phyloP scores from a whole-genome alignment of 345 rosid genomes.

The Hibiscus syriacus region DNA sequence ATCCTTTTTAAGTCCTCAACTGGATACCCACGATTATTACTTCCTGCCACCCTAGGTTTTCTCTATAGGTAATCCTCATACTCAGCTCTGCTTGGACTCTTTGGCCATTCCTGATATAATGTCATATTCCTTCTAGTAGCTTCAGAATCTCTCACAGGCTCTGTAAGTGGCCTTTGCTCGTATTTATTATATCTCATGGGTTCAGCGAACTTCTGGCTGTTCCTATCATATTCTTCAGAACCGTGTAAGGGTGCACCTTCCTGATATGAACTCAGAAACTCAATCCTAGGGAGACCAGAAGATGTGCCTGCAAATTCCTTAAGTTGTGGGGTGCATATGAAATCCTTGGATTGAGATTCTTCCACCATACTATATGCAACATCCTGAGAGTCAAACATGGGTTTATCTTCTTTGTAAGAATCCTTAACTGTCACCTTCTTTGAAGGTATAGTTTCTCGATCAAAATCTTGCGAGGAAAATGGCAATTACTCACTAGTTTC shows the following conservation, averaged over 20 bases:
- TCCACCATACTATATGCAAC: constrained; percentile 19
- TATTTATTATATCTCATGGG: constrained; percentile 18
- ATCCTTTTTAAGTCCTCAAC: constrained; percentile 22
- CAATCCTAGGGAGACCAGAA: constrained; percentile 25
- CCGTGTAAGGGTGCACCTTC: constrained; percentile 26
- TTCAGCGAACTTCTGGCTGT: constrained; percentile 26
- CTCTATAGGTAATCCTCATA: constrained; percentile 26
- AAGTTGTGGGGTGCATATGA: constrained; percentile 19
- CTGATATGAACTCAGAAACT: constrained; percentile 20
- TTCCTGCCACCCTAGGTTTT: constrained; percentile 19
- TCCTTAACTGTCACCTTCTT: constrained; percentile 21
- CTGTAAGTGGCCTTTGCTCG: constrained; percentile 22
- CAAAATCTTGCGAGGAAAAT: constrained; percentile 12
- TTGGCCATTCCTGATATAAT: constrained; percentile 17
- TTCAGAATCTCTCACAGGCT: constrained; percentile 27
- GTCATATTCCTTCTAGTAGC: constrained; percentile 21
- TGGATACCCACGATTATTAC: constrained; percentile 26
- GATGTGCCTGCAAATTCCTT: constrained; percentile 31
- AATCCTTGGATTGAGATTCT: constrained; percentile 26
- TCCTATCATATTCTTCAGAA: constrained; percentile 29
- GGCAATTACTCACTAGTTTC: constrained; percentile 23
- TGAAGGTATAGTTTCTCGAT: constrained; percentile 27
- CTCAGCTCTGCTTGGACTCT: constrained; percentile 26
- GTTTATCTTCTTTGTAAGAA: constrained; percentile 30
- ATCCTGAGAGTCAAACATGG: constrained; percentile 27